phyloP scores from a whole-genome alignment of 2,329 filamentous ascomycete genomes.

The Trichoderma atroviride region DNA sequence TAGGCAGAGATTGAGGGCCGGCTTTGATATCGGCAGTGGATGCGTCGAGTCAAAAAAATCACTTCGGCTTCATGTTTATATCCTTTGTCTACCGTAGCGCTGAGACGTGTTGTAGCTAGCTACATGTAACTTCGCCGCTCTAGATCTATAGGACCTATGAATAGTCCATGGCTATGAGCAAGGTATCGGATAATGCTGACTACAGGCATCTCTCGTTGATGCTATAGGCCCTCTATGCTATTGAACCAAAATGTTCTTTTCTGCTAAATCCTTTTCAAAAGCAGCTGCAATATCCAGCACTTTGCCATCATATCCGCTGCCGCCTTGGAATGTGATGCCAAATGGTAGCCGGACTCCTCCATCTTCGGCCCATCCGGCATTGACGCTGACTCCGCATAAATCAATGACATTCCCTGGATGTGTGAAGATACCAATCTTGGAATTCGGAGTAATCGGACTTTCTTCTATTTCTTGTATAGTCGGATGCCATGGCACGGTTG shows the following conservation, averaged over 20 bases:
- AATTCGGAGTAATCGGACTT: neutral
- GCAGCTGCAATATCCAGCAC: conserved; percentile 3
- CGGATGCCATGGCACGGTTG: conserved; percentile 1
- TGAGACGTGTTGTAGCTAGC: neutral
- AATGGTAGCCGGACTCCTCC: neutral
- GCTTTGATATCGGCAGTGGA: neutral
- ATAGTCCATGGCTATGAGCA: conserved; percentile 34
- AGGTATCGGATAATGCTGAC: conserved; percentile 33
- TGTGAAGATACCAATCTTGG: neutral
- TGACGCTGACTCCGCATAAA: conserved; percentile 12
- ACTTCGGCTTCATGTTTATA: neutral
- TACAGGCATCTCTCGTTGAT: conserved; percentile 10
- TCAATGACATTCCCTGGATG: conserved; percentile 14
- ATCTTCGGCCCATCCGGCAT: conserved; percentile 12
- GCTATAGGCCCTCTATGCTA: neutral
- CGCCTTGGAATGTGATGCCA: conserved; percentile 10
- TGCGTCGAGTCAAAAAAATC: neutral
- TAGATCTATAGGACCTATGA: neutral
- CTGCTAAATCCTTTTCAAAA: neutral
- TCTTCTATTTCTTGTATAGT: conserved; percentile 8
- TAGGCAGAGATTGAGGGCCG: neutral
- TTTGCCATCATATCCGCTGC: conserved; percentile 1
- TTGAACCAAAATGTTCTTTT: neutral
- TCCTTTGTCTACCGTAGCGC: neutral
- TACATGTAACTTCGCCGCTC: neutral